Evolutionary conservation across 1,284 basidiomycete species (phyloP), one percentile per base, ranked within the genome.

Genomic region (Pyrrhoderma noxium): DNA sequence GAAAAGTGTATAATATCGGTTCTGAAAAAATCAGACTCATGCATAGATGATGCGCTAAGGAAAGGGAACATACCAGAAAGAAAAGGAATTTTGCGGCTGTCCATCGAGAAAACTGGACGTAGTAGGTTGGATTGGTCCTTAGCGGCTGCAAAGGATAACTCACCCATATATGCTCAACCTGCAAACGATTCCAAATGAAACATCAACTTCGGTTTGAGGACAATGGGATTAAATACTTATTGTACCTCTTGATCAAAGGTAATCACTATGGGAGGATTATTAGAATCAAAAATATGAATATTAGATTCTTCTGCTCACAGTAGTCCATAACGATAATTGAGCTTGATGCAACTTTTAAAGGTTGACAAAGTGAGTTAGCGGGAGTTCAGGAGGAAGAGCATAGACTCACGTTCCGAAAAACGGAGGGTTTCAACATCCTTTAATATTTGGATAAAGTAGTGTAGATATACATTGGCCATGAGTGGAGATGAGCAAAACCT

Each of bases 311-410:
- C n/a, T n/a, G n/a, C 74, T 52, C 56, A 77, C 76, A 25, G 60
- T 78, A 75, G 57, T 79, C 76, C 55, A 66, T 77, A n/a, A 77
- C 56, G 27, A 79, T 73, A 54, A 79, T 73, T 16, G 64, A 61
- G 47, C 70, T 73, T 2, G 75, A 73, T 5, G 73, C 69, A 56
- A 79, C 76, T 77, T 51, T 16, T 3, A 43, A 38, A 38, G 14
- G 18, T 22, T 31, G 49, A 23, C 51, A 44, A n/a, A n/a, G n/a
- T n/a, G n/a, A n/a, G n/a, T 22, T 40, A 14, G 11, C 46, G 19
- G 43, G 23, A 40, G n/a, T 37, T 16, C 18, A n/a, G 18, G 25
- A 23, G 4, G 14, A 21, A 4, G 11, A 9, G 39, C 14, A 39
- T 8, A 25, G 16, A 18, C 61, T 50, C 39, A 62, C 61, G 42